These are phyloP conservation scores for Lasiosphaeriaceae sp. DNA, from an alignment of 495 filamentous ascomycete species.

Conservation along the genomic window DNA sequence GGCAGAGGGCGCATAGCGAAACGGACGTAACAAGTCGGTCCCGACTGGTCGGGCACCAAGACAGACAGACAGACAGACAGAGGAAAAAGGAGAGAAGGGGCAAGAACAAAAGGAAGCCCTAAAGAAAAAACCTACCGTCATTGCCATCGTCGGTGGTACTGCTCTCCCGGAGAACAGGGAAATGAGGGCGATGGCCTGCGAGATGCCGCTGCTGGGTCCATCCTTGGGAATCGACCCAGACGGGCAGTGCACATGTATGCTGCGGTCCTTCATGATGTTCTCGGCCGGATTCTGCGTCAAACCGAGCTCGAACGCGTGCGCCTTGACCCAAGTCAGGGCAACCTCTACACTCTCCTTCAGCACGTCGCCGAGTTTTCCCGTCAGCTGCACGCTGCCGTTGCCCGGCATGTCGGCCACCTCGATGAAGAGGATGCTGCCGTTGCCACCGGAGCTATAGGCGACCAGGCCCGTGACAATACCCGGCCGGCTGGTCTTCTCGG, in stretches of 20 bases:
- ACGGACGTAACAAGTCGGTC: conserved; percentile 17
- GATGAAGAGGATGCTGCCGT: conserved; percentile 97
- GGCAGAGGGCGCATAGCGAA: conserved; percentile 5
- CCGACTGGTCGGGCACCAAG: not conserved
- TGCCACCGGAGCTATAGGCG: conserved; percentile 89
- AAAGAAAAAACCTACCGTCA: conserved; percentile 59
- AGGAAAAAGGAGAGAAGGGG: not conserved
- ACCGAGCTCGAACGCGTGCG: conserved; percentile 88
- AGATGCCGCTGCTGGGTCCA: conserved; percentile 81
- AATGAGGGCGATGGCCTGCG: conserved; percentile 89
- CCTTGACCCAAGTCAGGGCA: conserved; percentile 91
- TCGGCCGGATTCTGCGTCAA: conserved; percentile 74
- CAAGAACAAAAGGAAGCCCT: conserved; percentile 3
- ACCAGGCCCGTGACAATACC: conserved; percentile 97
- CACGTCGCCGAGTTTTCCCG: conserved; percentile 95
- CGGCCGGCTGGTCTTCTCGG: conserved; percentile 79
- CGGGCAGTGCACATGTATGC: conserved; percentile 95
- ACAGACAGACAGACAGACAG: not conserved
- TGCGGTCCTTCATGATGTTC: conserved; percentile 94
- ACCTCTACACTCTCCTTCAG: conserved; percentile 97
- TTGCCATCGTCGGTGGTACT: conserved; percentile 89
- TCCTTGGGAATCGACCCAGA: conserved; percentile 95
- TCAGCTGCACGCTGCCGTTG: conserved; percentile 88
- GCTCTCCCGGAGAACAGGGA: conserved; percentile 84
- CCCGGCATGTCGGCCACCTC: conserved; percentile 98